Base-by-base conservation (phyloP, 1,284 basidiomycete genomes). In the Austropuccinia psidii region DNA sequence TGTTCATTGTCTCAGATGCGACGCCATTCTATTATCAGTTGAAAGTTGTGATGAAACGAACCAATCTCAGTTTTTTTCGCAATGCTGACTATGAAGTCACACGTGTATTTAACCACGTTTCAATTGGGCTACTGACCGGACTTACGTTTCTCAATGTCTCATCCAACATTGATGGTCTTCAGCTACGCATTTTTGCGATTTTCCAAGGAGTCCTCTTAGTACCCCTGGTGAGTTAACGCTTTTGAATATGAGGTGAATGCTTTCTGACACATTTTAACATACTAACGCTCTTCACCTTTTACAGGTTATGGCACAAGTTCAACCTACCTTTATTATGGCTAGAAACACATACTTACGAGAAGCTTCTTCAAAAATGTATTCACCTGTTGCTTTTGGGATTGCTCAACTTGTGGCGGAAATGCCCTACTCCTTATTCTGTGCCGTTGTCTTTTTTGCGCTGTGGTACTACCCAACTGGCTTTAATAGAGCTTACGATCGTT, bases 241-340 rank as follows among this genome's bases (percentile, higher is more conserved):
- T 83, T 80, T 83, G 83, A 72, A 73, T 77, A 43, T 77, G 27
- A 24, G 76, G 79, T 27, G 45, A 77, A 11, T 54, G 79, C 78
- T 52, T 77, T 81, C 45, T 76, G 80, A 50, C 80, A 80, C 8
- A 79, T 79, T 21, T 76, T 80, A 33, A 77, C 81, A 45, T 78
- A 79, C 61, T 82, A 80, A 24, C 35, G 83, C 84, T 21, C 85
- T 90, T 58, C 80, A 90, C 35, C 89, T 90, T 24, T 87, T 88
- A 29, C 86, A 91, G 76, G 83, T 91, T 77, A 89, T 90, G 84
- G 82, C 85, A 1, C 89, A 90, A 80, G 87, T 93, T 74, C 89
- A 92, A 81, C 91, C 92, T 0, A 82, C 90, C 82, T 95, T 91
- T 84, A 90, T 95, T 78, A 84, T 88, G 81, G 89, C 89, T 75